Base-by-base conservation (phyloP, 768 basidiomycete species). In the Sistotremastrum niveocremeum region DNA sequence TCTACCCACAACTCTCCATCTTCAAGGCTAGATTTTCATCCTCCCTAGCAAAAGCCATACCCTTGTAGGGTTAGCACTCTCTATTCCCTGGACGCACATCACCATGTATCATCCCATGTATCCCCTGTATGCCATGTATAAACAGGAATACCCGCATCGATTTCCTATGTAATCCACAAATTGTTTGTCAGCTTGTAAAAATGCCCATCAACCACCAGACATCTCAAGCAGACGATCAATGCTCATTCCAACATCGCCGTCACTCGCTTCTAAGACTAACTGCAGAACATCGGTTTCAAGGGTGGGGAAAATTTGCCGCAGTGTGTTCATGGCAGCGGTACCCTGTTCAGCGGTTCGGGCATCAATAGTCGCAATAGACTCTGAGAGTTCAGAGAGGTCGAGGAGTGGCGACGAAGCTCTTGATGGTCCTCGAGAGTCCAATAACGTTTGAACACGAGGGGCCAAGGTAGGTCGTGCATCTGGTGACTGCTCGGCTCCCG, bases 241-340 rank as follows among this genome's bases (percentile, higher is more conserved):
- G 57, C 87, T 91, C 71, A 75, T 77, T 37, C 89, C 90, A 47
- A 95, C 58, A 65, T 95, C 89, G 12, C 87, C 85, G 6, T 75
- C 76, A 54, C 89, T 89, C 39, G 86, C 88, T 58, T 94, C 90
- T 48, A 94, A 64, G 34, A 97, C 88, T 76, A 77, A 82, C 49
- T 90, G 85, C 37, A 89, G 73, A 33, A 95, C 77, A 61, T 93
- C 93, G 40, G 60, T 60, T 56, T 97, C 93, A 52, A 84, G 68
- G 7, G 60, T 61, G 2, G 91, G 91, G 72, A 97, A 97, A 50
- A 94, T 94, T 63, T 93, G 88, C 46, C 73, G 63, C 50, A 97
- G 64, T 32, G 90, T 94, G 53, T 79, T 79, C 46, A 71, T 65
- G 43, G 86, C 72, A 3, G 84, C 85, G 10, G 70, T 74, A 20